Conservation (phyloP, 2,329 filamentous ascomycete genomes). For the Zymoseptoria tritici region DNA sequence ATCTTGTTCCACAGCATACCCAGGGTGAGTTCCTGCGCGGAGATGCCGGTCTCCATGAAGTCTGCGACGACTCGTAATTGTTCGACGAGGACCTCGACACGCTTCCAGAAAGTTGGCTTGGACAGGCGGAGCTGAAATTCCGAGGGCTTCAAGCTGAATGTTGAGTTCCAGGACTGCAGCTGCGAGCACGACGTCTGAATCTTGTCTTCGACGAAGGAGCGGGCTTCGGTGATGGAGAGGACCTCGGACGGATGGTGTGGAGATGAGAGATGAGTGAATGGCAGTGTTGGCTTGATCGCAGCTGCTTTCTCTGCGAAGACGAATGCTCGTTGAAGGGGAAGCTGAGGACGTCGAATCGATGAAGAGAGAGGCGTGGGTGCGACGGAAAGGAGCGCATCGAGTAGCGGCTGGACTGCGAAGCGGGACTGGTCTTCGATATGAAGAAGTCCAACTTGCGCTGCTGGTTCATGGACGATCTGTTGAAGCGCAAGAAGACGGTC, state of each 20-base stretch:
- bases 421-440: not conserved
- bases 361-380: not conserved
- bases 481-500: not conserved
- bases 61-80: not conserved
- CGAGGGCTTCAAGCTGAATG: not conserved
- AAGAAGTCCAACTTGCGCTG: not conserved
- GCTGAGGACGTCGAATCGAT: not conserved
- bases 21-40: not conserved
- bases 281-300: not conserved
- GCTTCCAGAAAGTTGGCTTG: not conserved
- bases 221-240: not conserved
- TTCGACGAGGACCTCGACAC: not conserved
- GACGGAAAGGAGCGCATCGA: not conserved
- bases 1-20: not conserved
- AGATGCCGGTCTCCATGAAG: not conserved
- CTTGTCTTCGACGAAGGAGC: not conserved
- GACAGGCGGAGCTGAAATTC: not conserved
- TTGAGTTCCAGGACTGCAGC: not conserved
- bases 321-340: not conserved
- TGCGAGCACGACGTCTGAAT: not conserved
- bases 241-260: not conserved
- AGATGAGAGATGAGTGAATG: not conserved
- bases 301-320: not conserved
- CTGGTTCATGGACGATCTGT: not conserved
- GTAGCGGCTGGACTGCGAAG: not conserved